Evolutionary conservation across 495 filamentous ascomycete genomes (phyloP).

Genomic region (Hypoxylon lenormandii): DNA sequence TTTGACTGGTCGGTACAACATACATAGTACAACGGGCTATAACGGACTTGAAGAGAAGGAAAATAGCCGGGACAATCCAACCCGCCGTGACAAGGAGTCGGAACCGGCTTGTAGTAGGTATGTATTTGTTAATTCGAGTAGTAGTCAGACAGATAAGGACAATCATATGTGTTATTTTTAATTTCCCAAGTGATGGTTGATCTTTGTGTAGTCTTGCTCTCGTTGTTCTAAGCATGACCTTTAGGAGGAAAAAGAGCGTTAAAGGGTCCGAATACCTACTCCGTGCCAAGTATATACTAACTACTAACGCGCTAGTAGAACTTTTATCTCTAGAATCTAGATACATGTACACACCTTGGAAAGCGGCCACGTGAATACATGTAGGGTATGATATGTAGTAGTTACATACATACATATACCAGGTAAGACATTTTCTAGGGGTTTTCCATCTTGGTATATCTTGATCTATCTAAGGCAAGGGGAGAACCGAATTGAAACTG

Average conservation of each 20-base stretch:
- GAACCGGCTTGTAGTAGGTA: conserved; percentile 22
- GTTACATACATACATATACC: too few species aligned
- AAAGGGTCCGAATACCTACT: conserved; percentile 18
- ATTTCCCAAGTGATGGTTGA: not conserved
- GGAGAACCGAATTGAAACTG: too few species aligned
- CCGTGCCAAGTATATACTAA: not conserved
- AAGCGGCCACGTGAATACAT: too few species aligned
- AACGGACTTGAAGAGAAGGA: conserved; percentile 28
- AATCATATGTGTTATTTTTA: conserved; percentile 3
- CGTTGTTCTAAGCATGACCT: conserved; percentile 16
- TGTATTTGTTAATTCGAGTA: not conserved
- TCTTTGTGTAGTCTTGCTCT: conserved; percentile 9
- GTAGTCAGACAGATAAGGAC: conserved; percentile 3
- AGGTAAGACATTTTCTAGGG: too few species aligned
- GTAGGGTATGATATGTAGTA: too few species aligned
- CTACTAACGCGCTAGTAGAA: too few species aligned
- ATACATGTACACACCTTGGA: too few species aligned
- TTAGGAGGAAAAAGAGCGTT: not conserved
- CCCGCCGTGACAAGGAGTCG: conserved; percentile 24
- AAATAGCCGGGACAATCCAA: conserved; percentile 45
- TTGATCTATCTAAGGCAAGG: too few species aligned
- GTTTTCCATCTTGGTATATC: too few species aligned
- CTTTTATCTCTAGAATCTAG: too few species aligned
- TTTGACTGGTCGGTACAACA: conserved; percentile 33
- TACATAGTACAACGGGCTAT: not conserved